Conservation (phyloP, 2,329 filamentous ascomycete genomes). For the Colletotrichum karsti region DNA sequence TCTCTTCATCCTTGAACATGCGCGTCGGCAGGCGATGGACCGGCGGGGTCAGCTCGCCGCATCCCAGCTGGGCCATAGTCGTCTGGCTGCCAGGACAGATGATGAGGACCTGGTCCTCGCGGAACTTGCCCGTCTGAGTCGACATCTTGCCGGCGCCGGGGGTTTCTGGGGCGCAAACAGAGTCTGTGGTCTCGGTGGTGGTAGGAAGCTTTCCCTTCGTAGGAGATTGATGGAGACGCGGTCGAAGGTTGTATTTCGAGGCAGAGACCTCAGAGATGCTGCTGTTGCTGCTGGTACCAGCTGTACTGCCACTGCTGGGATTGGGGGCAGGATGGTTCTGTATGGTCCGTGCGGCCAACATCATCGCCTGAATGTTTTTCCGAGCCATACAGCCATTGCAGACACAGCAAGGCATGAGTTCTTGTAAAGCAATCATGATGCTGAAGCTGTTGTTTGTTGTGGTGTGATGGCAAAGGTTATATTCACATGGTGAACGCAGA, state of each 20-base stretch:
- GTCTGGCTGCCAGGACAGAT: slow-evolving; percentile 87
- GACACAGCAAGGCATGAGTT: neutral
- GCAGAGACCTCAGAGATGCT: neutral
- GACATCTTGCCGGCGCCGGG: slow-evolving; percentile 53
- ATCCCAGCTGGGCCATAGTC: slow-evolving; percentile 89
- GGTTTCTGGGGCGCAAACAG: neutral
- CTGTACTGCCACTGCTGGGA: slow-evolving; percentile 14
- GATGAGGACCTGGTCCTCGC: slow-evolving; percentile 72
- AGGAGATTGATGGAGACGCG: slow-evolving; percentile 5
- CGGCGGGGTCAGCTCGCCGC: slow-evolving; percentile 92
- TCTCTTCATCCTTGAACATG: slow-evolving; percentile 89
- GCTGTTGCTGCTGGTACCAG: slow-evolving; percentile 12
- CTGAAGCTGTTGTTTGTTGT: neutral
- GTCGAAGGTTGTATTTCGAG: slow-evolving; percentile 22
- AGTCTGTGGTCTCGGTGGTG: neutral
- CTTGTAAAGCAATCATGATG: neutral
- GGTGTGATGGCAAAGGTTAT: neutral
- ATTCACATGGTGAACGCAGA: neutral
- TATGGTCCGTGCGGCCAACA: slow-evolving; percentile 11
- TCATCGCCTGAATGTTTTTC: slow-evolving; percentile 11
- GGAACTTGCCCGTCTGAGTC: slow-evolving; percentile 65
- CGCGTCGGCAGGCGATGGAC: slow-evolving; percentile 86
- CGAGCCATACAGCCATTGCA: slow-evolving; percentile 9
- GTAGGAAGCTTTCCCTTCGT: neutral
- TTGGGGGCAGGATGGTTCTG: neutral